phyloP scores from a whole-genome alignment of 2,329 filamentous ascomycete species.

The Gyromitra esculenta region DNA sequence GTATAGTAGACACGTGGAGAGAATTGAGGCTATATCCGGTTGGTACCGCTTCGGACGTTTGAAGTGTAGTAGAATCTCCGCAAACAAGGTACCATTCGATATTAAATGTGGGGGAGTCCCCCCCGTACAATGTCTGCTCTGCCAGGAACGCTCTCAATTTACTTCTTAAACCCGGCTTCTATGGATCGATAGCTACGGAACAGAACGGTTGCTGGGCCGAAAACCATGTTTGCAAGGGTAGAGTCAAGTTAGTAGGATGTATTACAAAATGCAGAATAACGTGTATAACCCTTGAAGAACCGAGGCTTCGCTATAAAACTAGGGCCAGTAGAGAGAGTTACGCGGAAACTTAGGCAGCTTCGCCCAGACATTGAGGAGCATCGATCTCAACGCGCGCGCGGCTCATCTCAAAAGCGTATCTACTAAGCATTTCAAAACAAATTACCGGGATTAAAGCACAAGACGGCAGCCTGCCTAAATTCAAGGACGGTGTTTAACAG shows the following conservation, averaged over 20 bases:
- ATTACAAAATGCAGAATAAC: not conserved
- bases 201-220: not conserved
- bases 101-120: conserved; percentile 14
- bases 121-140: not conserved
- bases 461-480: conserved; percentile 1
- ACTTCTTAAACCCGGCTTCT: not conserved
- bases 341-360: not conserved
- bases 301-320: too few species aligned
- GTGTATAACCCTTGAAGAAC: not conserved
- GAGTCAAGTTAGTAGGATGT: not conserved
- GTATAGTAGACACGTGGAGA: conserved; percentile 29
- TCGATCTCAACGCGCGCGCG: not conserved
- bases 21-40: conserved; percentile 36
- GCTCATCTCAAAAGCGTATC: not conserved
- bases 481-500: not conserved
- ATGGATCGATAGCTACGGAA: not conserved
- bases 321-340: not conserved
- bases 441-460: not conserved
- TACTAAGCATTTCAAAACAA: not conserved
- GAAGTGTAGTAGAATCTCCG: not conserved
- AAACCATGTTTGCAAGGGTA: not conserved
- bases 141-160: too few species aligned
- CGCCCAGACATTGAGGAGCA: not conserved
- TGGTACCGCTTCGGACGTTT: conserved; percentile 7
- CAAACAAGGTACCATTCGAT: not conserved